Base-by-base conservation (phyloP, 805 yeast species). In the Naumovozyma baii region DNA sequence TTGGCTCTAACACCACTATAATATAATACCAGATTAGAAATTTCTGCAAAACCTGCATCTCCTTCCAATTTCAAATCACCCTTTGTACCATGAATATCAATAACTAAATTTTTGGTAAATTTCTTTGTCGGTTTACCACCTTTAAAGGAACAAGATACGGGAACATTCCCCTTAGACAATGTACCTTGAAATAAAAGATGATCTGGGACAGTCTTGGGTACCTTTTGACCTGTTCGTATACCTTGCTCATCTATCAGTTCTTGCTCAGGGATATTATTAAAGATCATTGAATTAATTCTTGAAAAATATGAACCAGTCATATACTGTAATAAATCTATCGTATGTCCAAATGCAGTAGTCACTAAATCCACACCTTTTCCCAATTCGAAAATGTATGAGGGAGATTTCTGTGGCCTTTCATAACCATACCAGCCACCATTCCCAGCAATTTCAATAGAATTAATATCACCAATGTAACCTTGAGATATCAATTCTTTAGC, bases 11-110 rank as follows among this genome's bases (percentile, higher is more conserved):
- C 40, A 33, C 62, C 62, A 39, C 55, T 53, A 39, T 54, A 57
- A 41, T 55, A 57, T 28, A 57, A 40, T 1, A 55, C 61, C 9
- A 57, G 40, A 37, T 55, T 57, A 5, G 62, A 54, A 10, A 57
- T 53, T 36, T 55, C 61, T 1, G 59, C 57, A 39, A 57, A 57
- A n/a, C 62, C 62, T 5, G 61, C 62, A 38, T 57, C 61, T 33
- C 62, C 62, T 41, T 57, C 62, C 15, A 57, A 42, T 39, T 55
- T 57, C 15, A 55, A 39, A 46, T 57, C 61, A 36, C 62, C 62
- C 38, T 51, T 55, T 13, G 62, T 54, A 15, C 62, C 62, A 41
- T 57, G 62, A 26, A 57, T 51, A 39, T 57, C 61, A 19, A 57
- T 54, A n/a, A 57, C 55, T 34, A 57, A 38, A 40, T 55, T 57